Evolutionary conservation across 2,329 filamentous ascomycete species (phyloP).

Genomic region (Periconia sp.): DNA sequence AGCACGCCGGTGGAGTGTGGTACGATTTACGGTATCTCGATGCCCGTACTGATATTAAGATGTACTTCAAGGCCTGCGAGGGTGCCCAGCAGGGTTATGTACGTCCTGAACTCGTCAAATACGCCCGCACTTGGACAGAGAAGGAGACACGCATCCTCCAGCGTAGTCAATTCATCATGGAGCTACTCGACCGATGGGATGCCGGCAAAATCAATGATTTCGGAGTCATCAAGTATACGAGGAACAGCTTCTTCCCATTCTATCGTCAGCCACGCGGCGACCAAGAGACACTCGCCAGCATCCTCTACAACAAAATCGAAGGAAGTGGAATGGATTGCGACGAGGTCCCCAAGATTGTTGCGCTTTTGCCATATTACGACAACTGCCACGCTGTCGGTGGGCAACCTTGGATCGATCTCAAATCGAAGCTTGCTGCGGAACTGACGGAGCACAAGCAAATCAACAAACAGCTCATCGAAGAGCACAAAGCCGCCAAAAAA

Average conservation of each 20-base stretch:
- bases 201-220: conserved; percentile 10
- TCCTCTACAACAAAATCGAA: conserved; percentile 12
- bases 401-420: not conserved
- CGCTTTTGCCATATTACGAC: conserved; percentile 15
- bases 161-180: conserved; percentile 10
- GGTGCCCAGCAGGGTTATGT: not conserved
- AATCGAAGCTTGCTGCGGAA: not conserved
- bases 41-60: conserved; percentile 2
- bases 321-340: conserved; percentile 4
- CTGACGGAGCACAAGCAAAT: not conserved
- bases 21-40: conserved; percentile 14
- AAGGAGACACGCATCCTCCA: conserved; percentile 13
- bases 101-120: conserved; percentile 2
- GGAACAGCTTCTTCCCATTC: not conserved
- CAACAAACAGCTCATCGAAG: not conserved
- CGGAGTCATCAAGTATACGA: conserved; percentile 8
- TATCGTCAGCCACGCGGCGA: conserved; percentile 5
- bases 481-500: not conserved
- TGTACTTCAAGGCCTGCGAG: conserved; percentile 12
- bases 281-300: conserved; percentile 5
- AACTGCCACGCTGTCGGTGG: not conserved
- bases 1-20: conserved; percentile 10
- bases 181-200: conserved; percentile 4
- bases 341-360: conserved; percentile 11
- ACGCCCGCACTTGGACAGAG: conserved; percentile 15